phyloP scores from a whole-genome alignment of 1,139 yeast genomes.

The Saccharomycopsis hybrid region DNA sequence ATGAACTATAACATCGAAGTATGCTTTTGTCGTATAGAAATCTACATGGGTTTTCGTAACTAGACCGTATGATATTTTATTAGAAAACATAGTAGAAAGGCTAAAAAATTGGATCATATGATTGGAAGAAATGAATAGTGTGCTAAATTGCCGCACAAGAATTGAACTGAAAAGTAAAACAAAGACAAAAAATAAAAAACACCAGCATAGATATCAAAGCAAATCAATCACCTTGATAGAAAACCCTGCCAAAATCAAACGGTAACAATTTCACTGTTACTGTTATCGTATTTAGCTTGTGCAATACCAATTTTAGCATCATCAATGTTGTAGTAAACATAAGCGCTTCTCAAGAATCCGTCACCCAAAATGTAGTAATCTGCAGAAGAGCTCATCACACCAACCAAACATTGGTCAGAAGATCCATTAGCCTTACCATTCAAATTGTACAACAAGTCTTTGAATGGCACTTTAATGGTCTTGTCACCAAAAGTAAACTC shows the following conservation, averaged over 20 bases:
- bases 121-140: too few relatives aligned
- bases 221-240: too few relatives aligned
- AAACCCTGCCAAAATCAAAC: conserved; percentile 28
- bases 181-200: too few relatives aligned
- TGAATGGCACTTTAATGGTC: conserved; percentile 38
- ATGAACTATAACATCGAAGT: too few relatives aligned
- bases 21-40: too few relatives aligned
- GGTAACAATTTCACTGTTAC: not conserved
- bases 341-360: conserved; percentile 64
- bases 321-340: conserved; percentile 72
- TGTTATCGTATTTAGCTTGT: not conserved
- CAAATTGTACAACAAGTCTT: conserved; percentile 4
- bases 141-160: too few relatives aligned
- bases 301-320: conserved; percentile 44
- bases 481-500: conserved; percentile 40
- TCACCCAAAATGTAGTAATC: conserved; percentile 51
- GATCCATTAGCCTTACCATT: not conserved
- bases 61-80: too few relatives aligned
- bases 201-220: too few relatives aligned
- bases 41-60: too few relatives aligned
- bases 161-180: too few relatives aligned
- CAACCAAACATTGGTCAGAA: conserved; percentile 29
- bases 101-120: too few relatives aligned
- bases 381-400: conserved; percentile 27
- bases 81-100: too few relatives aligned